Conservation (phyloP, 2,329 filamentous ascomycete genomes). For the Colletotrichum sp. region DNA sequence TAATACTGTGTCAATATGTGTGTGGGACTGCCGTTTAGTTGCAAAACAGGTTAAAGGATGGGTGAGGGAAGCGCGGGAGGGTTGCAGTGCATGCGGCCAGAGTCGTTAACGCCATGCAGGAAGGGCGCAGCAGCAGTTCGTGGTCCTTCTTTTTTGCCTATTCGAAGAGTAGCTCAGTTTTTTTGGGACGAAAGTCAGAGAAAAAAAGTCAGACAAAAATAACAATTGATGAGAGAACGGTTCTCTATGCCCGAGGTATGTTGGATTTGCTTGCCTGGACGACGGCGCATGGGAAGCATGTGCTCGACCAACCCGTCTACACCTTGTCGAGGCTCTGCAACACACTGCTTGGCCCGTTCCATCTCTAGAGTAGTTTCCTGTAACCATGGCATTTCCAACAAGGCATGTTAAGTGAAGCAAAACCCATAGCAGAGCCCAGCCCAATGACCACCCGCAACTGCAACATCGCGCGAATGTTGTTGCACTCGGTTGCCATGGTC, state of each 20-base stretch:
- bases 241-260: background rate
- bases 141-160: background rate
- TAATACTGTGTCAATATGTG: background rate
- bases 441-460: background rate
- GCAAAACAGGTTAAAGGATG: background rate
- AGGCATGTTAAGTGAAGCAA: background rate
- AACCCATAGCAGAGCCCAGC: background rate
- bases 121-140: background rate
- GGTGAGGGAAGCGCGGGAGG: background rate
- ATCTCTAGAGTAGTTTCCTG: background rate
- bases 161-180: background rate
- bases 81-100: background rate
- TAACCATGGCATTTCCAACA: background rate
- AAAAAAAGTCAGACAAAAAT: background rate
- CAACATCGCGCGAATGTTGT: background rate
- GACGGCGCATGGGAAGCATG: background rate
- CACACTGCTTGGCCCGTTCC: background rate
- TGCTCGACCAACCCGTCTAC: background rate
- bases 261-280: background rate
- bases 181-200: background rate
- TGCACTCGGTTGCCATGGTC: background rate
- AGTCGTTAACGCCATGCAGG: background rate
- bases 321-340: background rate
- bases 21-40: background rate
- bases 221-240: background rate